phyloP scores from a whole-genome alignment of 192 early-diverging fungal species.

The Podila clonocystis region DNA sequence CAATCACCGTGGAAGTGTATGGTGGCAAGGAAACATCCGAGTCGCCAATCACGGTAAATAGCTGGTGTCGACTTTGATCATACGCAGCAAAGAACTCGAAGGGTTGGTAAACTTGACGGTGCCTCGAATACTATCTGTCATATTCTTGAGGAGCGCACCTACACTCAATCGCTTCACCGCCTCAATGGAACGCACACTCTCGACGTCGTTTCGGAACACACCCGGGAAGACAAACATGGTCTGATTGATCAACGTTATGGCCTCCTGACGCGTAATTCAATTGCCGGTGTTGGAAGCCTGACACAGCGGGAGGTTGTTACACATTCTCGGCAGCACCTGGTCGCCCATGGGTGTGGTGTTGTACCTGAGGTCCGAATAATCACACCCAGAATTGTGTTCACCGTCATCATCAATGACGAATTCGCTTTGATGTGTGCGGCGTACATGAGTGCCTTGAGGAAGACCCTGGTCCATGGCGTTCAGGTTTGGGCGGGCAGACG shows the following conservation, averaged over 20 bases:
- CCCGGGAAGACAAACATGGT: slow-evolving; percentile 5
- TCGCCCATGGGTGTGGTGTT: slow-evolving; percentile 13
- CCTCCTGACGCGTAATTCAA: slow-evolving; percentile 4
- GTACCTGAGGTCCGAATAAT: background rate
- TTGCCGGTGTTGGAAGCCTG: background rate
- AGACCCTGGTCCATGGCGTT: slow-evolving; percentile 1
- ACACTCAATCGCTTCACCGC: slow-evolving; percentile 43
- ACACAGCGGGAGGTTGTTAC: slow-evolving; percentile 12
- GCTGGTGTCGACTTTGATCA: slow-evolving; percentile 56
- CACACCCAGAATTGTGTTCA: slow-evolving; percentile 39
- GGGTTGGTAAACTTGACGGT: background rate
- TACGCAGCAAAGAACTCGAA: slow-evolving; percentile 65
- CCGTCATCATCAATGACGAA: slow-evolving; percentile 47
- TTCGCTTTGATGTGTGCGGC: slow-evolving; percentile 50
- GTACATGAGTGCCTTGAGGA: slow-evolving; percentile 10
- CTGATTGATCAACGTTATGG: too few species aligned
- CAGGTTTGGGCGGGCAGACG: slow-evolving; percentile 51
- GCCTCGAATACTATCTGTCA: slow-evolving; percentile 4
- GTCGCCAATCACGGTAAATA: slow-evolving; percentile 50
- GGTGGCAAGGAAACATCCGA: slow-evolving; percentile 62
- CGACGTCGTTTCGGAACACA: background rate
- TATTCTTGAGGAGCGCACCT: slow-evolving; percentile 51
- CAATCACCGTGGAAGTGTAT: slow-evolving; percentile 59
- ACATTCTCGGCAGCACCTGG: slow-evolving; percentile 1
- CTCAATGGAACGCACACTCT: slow-evolving; percentile 8